Conservation (phyloP, 108 stramenopile species). For the Craspedostauros australis region DNA sequence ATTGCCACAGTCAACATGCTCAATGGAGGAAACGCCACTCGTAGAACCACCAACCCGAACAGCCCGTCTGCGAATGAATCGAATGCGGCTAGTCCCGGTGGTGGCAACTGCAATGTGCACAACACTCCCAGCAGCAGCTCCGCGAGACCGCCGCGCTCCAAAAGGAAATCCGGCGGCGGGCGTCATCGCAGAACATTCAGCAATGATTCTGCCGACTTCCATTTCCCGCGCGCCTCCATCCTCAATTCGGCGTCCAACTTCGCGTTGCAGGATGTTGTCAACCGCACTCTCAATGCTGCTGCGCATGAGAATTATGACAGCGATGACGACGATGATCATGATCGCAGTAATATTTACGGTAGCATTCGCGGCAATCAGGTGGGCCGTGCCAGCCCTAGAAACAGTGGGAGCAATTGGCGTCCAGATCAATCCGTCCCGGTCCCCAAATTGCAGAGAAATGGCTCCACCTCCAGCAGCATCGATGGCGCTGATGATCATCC, state of each 20-base stretch:
- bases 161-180: too few species aligned
- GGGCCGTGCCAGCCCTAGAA: background rate
- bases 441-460: background rate
- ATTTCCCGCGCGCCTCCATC: slow-evolving; percentile 3
- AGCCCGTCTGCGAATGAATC: too few species aligned
- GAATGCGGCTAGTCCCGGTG: background rate
- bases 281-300: background rate
- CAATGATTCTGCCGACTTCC: background rate
- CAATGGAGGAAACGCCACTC: too few species aligned
- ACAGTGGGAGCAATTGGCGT: background rate
- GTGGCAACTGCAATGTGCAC: background rate
- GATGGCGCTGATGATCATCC: background rate
- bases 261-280: slow-evolving; percentile 4
- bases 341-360: background rate
- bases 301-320: background rate
- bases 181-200: too few species aligned
- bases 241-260: background rate
- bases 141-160: too few species aligned
- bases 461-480: background rate
- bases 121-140: background rate
- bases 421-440: background rate
- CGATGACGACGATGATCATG: background rate
- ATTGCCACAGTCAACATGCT: too few species aligned
- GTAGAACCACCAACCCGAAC: too few species aligned
- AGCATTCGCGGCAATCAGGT: background rate